Base-by-base conservation (phyloP, 495 filamentous ascomycete genomes). In the Evansstolkia leycettana region DNA sequence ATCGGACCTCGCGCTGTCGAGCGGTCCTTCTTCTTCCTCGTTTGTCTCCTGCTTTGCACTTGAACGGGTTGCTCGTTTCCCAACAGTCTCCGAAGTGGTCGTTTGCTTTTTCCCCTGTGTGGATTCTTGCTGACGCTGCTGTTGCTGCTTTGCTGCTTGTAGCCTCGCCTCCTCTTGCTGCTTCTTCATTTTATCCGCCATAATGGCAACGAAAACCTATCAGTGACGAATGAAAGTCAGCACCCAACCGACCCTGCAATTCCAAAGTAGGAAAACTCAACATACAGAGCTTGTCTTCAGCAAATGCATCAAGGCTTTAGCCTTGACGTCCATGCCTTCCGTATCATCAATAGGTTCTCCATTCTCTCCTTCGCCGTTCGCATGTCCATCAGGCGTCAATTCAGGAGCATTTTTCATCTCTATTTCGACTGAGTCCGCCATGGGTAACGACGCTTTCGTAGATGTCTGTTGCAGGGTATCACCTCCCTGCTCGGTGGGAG, bases 101-200 rank as follows among this genome's bases (percentile, higher is more conserved):
- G 52, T 48, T 27, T 48, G 45, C 24, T 39, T 42, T 30, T 41
- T 39, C 17, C 34, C 40, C 11, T 34, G 10, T 24, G 13, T 16
- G 12, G 32, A n/a, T 7, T 23, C 17, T 28, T 11, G 47, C 27
- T 18, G 32, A 31, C 46, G 52, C 38, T 46, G 57, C 35, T 55
- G 62, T 28, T 58, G 51, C 17, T 51, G 57, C 41, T 65, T 67
- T 23, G 64, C 57, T 2, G 69, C 63, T 34, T 62, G 59, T 9
- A 58, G 52, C 10, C 53, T 63, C 26, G 71, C 70, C 16, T 70
- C 65, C 23, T 76, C 72, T 46, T 76, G 69, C 37, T 76, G 72
- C 31, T 73, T 66, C 38, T 73, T 69, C 68, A 77, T 77, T 39
- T 76, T 75, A 20, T 70, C 60, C 13, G 74, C 61, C 72, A 77